Evolutionary conservation across 1,284 basidiomycete species (phyloP).

Genomic region (Naganishia liquefaciens): DNA sequence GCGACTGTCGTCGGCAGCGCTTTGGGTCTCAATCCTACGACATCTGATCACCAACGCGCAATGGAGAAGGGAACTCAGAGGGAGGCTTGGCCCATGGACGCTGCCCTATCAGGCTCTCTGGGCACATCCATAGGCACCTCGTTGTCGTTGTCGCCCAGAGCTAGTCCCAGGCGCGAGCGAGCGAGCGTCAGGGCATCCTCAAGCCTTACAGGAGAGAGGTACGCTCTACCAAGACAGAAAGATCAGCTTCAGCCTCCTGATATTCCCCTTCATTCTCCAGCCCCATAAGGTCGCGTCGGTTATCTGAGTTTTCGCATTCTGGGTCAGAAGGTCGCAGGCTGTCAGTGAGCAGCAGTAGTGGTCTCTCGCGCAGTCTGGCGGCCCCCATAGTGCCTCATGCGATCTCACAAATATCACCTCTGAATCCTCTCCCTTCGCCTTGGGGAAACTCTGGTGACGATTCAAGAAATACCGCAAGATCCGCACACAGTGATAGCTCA

Average conservation of each 20-base stretch:
- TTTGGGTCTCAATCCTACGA: constrained; percentile 5
- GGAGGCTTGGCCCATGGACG: constrained; percentile 12
- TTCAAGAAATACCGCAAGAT: constrained; percentile 37
- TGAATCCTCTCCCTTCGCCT: constrained; percentile 53
- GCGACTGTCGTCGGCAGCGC: background rate
- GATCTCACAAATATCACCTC: constrained; percentile 51
- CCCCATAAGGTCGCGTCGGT: constrained; percentile 1
- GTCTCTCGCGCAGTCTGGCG: constrained; percentile 22
- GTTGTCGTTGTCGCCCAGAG: constrained; percentile 5
- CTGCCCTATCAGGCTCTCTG: background rate
- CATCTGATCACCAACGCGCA: constrained; percentile 4
- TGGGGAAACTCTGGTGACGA: constrained; percentile 43
- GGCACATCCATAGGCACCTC: constrained; percentile 10
- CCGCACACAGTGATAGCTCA: constrained; percentile 39
- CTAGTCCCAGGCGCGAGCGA: constrained; percentile 15
- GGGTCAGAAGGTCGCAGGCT: constrained; percentile 10
- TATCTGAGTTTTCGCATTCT: constrained; percentile 26
- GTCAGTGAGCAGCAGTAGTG: constrained; percentile 20
- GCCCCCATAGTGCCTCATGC: constrained; percentile 29
- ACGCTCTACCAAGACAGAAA: constrained; percentile 2
- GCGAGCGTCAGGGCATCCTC: constrained; percentile 5
- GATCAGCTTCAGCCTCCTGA: background rate
- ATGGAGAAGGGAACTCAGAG: constrained; percentile 11
- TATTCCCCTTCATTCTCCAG: background rate
- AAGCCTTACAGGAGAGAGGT: constrained; percentile 20